Conservation (phyloP, 257 asterid genomes). For the Solanum pennellii region DNA sequence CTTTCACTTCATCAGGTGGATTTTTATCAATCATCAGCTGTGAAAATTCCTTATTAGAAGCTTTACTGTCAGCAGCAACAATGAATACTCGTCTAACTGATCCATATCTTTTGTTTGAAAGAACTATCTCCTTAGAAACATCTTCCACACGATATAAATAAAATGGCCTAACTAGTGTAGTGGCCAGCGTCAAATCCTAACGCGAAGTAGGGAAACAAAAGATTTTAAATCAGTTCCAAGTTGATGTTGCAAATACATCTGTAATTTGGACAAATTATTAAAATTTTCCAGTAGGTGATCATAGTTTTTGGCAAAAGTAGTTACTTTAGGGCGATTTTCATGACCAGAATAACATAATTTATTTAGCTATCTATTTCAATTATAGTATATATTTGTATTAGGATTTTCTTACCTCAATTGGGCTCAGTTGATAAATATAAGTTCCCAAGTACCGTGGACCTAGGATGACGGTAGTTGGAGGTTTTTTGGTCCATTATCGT, state of each 20-base stretch:
- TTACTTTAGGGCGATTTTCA: not conserved
- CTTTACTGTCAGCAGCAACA: constrained; percentile 5
- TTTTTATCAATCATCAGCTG: not conserved
- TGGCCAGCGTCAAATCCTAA: constrained; percentile 28
- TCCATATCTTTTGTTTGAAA: constrained; percentile 4
- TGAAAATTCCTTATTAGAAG: not conserved
- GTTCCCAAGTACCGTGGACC: not conserved
- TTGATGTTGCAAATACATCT: not conserved
- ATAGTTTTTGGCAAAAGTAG: not conserved
- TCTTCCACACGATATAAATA: not conserved
- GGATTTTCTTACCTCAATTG: not conserved
- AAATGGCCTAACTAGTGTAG: constrained; percentile 3
- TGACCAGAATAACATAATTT: not conserved
- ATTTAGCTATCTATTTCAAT: not conserved
- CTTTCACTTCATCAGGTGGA: not conserved
- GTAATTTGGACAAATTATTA: not conserved
- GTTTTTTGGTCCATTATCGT: constrained; percentile 7
- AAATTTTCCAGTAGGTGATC: not conserved
- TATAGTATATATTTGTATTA: not conserved
- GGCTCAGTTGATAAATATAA: not conserved
- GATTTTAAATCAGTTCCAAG: not conserved
- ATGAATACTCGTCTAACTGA: constrained; percentile 14
- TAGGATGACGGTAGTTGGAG: not conserved
- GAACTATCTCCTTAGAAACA: not conserved
- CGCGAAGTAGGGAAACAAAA: too few species aligned